phyloP scores from a whole-genome alignment of 768 basidiomycete genomes.

The Boletus patriciae region DNA sequence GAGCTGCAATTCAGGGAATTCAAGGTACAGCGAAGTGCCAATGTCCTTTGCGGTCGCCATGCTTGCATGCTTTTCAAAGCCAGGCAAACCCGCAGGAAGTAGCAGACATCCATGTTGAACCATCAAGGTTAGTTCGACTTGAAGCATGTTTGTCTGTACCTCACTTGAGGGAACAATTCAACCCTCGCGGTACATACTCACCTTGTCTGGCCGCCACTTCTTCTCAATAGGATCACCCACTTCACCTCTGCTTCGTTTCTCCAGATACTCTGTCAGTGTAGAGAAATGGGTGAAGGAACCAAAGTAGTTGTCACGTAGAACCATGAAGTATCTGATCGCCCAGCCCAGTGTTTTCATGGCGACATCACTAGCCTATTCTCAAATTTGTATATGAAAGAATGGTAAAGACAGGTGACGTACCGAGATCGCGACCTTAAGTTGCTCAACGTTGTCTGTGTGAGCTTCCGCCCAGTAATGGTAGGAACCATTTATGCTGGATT shows the following conservation, averaged over 20 bases:
- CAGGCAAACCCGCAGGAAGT: slow-evolving; percentile 66
- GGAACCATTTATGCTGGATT: slow-evolving; percentile 60
- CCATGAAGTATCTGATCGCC: slow-evolving; percentile 87
- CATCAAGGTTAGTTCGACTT: slow-evolving; percentile 62
- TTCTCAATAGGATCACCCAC: slow-evolving; percentile 79
- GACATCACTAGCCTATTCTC: slow-evolving; percentile 47
- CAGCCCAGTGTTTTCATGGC: slow-evolving; percentile 79
- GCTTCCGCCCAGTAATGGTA: slow-evolving; percentile 74
- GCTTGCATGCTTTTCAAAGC: slow-evolving; percentile 45
- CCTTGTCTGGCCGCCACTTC: slow-evolving; percentile 81
- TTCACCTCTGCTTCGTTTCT: slow-evolving; percentile 56
- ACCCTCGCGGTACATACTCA: slow-evolving; percentile 31
- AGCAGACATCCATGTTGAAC: slow-evolving; percentile 55
- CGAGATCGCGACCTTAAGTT: slow-evolving; percentile 63
- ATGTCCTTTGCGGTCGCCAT: slow-evolving; percentile 37
- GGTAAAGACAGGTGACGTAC: slow-evolving; percentile 36
- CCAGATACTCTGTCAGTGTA: slow-evolving; percentile 82
- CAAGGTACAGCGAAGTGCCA: slow-evolving; percentile 56
- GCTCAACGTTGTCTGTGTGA: slow-evolving; percentile 72
- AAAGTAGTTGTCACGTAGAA: slow-evolving; percentile 89
- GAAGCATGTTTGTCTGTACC: slow-evolving; percentile 76
- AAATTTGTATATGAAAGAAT: slow-evolving; percentile 1
- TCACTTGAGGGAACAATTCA: slow-evolving; percentile 8
- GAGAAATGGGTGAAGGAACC: slow-evolving; percentile 93
- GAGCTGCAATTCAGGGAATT: slow-evolving; percentile 68